These are phyloP conservation scores for Chaetomiaceae sp. DNA, from an alignment of 2,329 filamentous ascomycete genomes.

Conservation along the genomic window DNA sequence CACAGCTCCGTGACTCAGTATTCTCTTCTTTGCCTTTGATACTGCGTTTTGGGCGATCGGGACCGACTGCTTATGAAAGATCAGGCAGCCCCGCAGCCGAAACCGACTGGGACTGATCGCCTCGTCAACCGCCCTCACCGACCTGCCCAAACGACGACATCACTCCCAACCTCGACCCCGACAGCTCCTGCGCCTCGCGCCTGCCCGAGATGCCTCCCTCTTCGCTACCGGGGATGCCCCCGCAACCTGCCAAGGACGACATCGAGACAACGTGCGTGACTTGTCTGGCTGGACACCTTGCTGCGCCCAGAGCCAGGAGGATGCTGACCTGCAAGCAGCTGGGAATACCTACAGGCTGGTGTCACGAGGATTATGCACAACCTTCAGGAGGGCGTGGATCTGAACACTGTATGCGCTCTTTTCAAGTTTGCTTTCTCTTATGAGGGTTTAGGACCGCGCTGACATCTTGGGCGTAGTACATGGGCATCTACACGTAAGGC, in stretches of 20 bases:
- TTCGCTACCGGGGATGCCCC: constrained; percentile 23
- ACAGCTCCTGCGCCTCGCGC: not conserved
- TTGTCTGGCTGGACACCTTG: too few relatives aligned
- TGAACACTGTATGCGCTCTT: constrained; percentile 63
- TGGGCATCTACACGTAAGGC: constrained; percentile 85
- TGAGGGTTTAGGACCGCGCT: not conserved
- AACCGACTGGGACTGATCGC: too few relatives aligned
- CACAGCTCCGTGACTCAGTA: not conserved
- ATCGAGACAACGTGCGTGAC: constrained; percentile 33
- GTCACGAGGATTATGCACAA: constrained; percentile 92
- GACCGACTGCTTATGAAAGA: too few relatives aligned
- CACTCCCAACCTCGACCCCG: too few relatives aligned
- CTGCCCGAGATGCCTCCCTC: constrained; percentile 11
- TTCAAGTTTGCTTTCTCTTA: constrained; percentile 8
- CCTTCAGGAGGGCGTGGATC: constrained; percentile 85
- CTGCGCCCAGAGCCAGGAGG: not conserved
- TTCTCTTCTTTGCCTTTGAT: not conserved
- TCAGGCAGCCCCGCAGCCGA: too few relatives aligned
- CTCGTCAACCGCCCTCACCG: too few relatives aligned
- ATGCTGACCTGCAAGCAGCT: constrained; percentile 46
- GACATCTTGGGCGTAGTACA: constrained; percentile 55
- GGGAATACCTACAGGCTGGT: constrained; percentile 81
- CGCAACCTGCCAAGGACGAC: constrained; percentile 56
- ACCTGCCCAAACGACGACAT: too few relatives aligned
- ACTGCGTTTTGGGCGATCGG: too few relatives aligned